Evolutionary conservation across 2,329 filamentous ascomycete genomes (phyloP).

Genomic region (Trichophyton benhamiae): DNA sequence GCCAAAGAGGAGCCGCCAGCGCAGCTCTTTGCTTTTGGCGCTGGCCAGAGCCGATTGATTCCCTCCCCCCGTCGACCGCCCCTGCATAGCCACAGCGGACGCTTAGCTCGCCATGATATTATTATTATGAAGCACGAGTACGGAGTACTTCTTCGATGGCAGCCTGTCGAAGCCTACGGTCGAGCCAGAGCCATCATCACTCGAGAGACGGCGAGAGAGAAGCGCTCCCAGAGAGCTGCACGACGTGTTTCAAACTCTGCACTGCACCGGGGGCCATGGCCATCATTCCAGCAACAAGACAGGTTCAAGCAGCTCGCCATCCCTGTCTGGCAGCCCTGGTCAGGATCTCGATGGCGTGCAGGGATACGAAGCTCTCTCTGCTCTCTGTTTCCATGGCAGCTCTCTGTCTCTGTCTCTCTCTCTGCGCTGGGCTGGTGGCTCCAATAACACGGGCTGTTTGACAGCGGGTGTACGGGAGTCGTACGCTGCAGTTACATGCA

Average conservation of each 20-base stretch:
- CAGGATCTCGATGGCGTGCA: not conserved
- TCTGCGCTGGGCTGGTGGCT: no score
- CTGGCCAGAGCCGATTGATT: not conserved
- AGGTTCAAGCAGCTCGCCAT: not conserved
- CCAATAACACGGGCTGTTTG: no score
- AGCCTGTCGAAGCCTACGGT: not conserved
- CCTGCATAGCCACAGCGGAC: not conserved
- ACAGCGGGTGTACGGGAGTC: no score
- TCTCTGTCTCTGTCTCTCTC: no score
- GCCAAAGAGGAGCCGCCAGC: not conserved
- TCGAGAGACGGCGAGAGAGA: not conserved
- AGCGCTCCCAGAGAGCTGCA: not conserved
- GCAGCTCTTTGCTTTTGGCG: not conserved
- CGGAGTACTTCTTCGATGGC: no score
- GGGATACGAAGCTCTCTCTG: not conserved
- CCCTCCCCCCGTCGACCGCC: not conserved
- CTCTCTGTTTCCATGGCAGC: no score
- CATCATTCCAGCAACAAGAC: not conserved
- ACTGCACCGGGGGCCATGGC: not conserved
- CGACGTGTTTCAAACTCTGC: conserved; percentile 1
- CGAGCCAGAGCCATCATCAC: not conserved
- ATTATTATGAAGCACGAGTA: no score
- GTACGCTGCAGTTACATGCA: no score
- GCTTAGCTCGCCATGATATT: not conserved
- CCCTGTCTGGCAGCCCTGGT: not conserved